Evolutionary conservation across 2,329 filamentous ascomycete genomes (phyloP).

Genomic region (Epicoccum sorghinum): DNA sequence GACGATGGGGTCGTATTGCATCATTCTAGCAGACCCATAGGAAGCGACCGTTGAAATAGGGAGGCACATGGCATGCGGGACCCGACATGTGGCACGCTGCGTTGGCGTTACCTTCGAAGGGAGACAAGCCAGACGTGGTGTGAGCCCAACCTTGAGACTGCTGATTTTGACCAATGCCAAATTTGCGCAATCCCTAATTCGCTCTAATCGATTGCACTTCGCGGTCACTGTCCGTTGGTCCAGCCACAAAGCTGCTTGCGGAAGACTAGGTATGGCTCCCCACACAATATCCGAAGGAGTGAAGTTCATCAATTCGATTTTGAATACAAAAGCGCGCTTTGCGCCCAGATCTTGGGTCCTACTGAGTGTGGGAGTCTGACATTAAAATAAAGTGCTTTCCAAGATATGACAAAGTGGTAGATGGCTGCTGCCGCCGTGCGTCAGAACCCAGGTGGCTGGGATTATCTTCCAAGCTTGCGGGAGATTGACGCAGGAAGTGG

Average conservation of each 20-base stretch:
- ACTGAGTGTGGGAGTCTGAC: not conserved
- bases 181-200: not conserved
- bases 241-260: constrained; percentile 13
- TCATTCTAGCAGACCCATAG: not conserved
- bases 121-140: constrained; percentile 2
- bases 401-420: not conserved
- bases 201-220: not conserved
- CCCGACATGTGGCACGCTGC: constrained; percentile 1
- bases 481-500: constrained; percentile 12
- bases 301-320: not conserved
- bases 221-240: constrained; percentile 8
- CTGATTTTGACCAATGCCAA: not conserved
- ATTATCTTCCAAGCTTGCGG: constrained; percentile 1
- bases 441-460: constrained; percentile 7
- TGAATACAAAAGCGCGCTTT: constrained; percentile 3
- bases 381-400: not conserved
- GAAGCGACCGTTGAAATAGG: not conserved
- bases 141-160: not conserved
- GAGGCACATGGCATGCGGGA: constrained; percentile 10
- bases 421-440: not conserved
- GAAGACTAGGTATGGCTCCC: constrained; percentile 13
- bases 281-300: constrained; percentile 13
- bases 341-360: not conserved
- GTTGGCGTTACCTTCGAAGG: constrained; percentile 4
- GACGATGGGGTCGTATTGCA: not conserved